Percentiles rank a stretch among this genome's conserved stretches.
These are phyloP conservation scores for Hericium rajendrae DNA, from an alignment of 768 basidiomycete genomes.

Conservation along the genomic window DNA sequence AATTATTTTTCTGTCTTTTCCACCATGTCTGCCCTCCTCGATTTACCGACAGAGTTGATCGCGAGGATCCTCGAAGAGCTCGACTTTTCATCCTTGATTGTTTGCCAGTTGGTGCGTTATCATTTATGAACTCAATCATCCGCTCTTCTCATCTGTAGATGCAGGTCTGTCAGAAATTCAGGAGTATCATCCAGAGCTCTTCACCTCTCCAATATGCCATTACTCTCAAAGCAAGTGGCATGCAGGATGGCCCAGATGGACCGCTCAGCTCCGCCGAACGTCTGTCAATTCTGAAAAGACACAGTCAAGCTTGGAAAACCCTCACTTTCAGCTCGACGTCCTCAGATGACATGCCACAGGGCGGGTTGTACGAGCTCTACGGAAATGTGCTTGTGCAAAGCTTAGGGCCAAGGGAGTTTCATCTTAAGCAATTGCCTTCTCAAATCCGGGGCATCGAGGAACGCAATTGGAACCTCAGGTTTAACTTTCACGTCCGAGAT, in stretches of 20 bases:
- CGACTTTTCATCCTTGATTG: neutral
- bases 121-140: no score
- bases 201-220: conserved; percentile 6
- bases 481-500: conserved; percentile 6
- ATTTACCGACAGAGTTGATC: conserved; percentile 4
- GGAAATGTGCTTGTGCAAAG: conserved; percentile 10
- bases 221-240: conserved; percentile 5
- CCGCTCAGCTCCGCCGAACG: neutral
- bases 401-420: neutral
- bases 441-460: conserved; percentile 7
- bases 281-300: neutral
- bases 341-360: neutral
- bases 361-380: conserved; percentile 11
- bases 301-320: conserved; percentile 7
- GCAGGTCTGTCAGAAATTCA: conserved; percentile 6
- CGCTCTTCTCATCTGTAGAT: no score
- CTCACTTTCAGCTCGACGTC: conserved; percentile 3
- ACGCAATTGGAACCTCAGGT: conserved; percentile 7
- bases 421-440: conserved; percentile 10
- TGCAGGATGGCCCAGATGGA: conserved; percentile 6
- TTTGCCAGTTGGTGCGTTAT: conserved; percentile 2
- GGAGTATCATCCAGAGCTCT: conserved; percentile 4
- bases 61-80: conserved; percentile 1
- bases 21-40: neutral
- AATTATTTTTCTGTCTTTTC: neutral